Percentiles rank a stretch among this genome's conserved stretches.
Conservation (phyloP, 768 basidiomycete species). For the Boletus edulis region DNA sequence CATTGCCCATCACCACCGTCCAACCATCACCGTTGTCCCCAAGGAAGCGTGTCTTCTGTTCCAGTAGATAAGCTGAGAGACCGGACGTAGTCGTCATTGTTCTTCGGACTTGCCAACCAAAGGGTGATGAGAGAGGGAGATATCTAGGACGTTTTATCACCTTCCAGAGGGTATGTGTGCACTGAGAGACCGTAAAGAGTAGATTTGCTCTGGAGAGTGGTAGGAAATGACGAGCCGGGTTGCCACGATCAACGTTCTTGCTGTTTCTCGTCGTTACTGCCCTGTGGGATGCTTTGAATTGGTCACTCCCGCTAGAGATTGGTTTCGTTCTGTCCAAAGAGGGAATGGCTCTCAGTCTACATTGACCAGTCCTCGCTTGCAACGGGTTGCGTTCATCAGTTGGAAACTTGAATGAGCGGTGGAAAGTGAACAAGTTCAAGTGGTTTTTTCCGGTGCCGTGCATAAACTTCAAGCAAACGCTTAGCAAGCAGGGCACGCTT, state of each 20-base stretch:
- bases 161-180: not conserved
- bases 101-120: conserved; percentile 1
- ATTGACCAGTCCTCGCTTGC: not conserved
- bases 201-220: not conserved
- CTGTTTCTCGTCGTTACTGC: not conserved
- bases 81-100: conserved; percentile 21
- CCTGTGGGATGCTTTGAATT: not conserved
- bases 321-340: not conserved
- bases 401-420: not conserved
- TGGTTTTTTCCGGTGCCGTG: not conserved
- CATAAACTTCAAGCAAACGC: conserved; percentile 9
- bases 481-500: no score
- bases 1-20: conserved; percentile 93
- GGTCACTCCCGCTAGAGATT: not conserved
- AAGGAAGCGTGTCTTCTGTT: conserved; percentile 60
- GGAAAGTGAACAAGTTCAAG: not conserved
- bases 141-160: not conserved
- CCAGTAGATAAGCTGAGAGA: conserved; percentile 40
- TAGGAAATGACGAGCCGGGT: not conserved
- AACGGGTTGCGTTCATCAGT: not conserved
- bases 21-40: conserved; percentile 59
- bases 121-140: not conserved
- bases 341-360: not conserved
- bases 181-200: not conserved
- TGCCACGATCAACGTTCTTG: not conserved